These are phyloP conservation scores for Perkinsus olseni DNA, from an alignment of 169 alveolate genomes.

Conservation along the genomic window DNA sequence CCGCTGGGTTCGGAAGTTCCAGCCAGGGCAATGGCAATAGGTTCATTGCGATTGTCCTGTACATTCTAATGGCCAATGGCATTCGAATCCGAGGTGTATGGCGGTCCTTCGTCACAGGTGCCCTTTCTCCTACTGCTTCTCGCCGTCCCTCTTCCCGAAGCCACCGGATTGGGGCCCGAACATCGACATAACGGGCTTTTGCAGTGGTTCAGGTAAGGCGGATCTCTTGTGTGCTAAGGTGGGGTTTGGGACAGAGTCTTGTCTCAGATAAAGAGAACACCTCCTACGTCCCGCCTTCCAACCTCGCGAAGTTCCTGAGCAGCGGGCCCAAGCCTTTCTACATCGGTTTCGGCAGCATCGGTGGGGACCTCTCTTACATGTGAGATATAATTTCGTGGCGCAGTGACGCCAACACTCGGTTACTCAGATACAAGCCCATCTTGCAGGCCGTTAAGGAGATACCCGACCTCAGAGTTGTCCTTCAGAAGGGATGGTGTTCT, in stretches of 20 bases:
- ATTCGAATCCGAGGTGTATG: too few species aligned
- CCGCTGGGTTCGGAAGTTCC: too few species aligned
- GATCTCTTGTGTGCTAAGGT: too few species aligned
- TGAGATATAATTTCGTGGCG: neutral
- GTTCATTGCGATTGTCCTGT: too few species aligned
- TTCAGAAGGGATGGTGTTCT: neutral
- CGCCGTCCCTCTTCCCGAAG: slow-evolving; percentile 5
- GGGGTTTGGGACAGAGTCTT: too few species aligned
- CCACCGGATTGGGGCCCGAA: slow-evolving; percentile 11
- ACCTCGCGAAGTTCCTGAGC: neutral
- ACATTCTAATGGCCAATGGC: too few species aligned
- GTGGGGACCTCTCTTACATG: neutral
- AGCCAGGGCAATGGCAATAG: too few species aligned
- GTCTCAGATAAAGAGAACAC: neutral
- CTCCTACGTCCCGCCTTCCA: neutral
- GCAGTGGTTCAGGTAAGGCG: too few species aligned
- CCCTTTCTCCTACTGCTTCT: neutral
- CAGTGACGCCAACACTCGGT: neutral
- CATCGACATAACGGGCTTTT: neutral
- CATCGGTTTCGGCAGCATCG: neutral
- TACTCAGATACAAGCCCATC: neutral
- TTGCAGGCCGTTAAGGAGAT: neutral
- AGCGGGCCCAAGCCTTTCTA: neutral
- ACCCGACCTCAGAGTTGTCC: neutral
- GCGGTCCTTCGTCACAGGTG: too few species aligned